A percentile compares a stretch with the other conserved stretches of the same genome.
These are phyloP conservation scores for Cutaneotrichosporon mucoides DNA, from an alignment of 1,284 basidiomycete genomes.

Conservation along the genomic window DNA sequence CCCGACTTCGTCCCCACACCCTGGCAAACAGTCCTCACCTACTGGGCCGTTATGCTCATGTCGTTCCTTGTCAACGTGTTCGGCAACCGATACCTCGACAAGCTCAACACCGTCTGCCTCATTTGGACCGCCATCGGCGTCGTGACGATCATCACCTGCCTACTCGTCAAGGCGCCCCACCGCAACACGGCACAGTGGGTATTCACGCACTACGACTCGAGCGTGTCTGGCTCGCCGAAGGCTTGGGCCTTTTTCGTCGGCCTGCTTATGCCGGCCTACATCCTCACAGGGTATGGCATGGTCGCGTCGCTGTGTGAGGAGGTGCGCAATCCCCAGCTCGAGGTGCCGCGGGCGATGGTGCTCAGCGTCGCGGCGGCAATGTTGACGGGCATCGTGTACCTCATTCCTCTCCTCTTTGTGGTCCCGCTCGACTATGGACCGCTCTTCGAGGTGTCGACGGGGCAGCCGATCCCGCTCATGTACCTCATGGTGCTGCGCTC, in stretches of 20 bases:
- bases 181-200: slow-evolving; percentile 48
- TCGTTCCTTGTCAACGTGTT: slow-evolving; percentile 48
- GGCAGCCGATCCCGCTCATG: slow-evolving; percentile 51
- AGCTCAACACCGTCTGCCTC: slow-evolving; percentile 47
- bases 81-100: slow-evolving; percentile 42
- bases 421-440: slow-evolving; percentile 43
- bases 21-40: slow-evolving; percentile 49
- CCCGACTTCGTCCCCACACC: slow-evolving; percentile 42
- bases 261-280: slow-evolving; percentile 39
- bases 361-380: slow-evolving; percentile 50
- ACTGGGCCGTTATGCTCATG: slow-evolving; percentile 49
- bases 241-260: slow-evolving; percentile 19
- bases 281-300: slow-evolving; percentile 48
- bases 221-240: slow-evolving; percentile 11
- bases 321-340: slow-evolving; percentile 46
- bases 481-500: slow-evolving; percentile 51
- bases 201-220: slow-evolving; percentile 25
- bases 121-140: slow-evolving; percentile 51
- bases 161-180: slow-evolving; percentile 48
- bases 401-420: slow-evolving; percentile 52
- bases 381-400: slow-evolving; percentile 50
- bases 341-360: slow-evolving; percentile 49
- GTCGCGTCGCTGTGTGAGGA: slow-evolving; percentile 49
- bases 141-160: slow-evolving; percentile 50
- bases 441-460: slow-evolving; percentile 45